Evolutionary conservation across 306 rosid genomes (phyloP).

Genomic region (Cucurbita moschata): DNA sequence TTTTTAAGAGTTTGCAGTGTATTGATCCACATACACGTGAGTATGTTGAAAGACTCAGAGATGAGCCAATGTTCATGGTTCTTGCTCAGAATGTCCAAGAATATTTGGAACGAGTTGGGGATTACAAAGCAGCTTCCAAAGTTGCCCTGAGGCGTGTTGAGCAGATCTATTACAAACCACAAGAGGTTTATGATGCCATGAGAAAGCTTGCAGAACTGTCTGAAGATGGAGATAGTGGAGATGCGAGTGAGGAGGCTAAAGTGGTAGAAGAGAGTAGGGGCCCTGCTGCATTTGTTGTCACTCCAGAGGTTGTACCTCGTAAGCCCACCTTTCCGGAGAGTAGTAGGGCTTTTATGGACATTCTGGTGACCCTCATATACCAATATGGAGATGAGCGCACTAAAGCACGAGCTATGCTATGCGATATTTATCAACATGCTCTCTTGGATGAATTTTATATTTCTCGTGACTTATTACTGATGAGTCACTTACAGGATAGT

Average conservation of each 20-base stretch:
- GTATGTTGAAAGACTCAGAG: constrained; percentile 87
- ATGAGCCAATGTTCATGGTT: constrained; percentile 65
- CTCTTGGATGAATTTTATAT: constrained; percentile 66
- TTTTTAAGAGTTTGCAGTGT: constrained; percentile 93
- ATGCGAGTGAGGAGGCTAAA: constrained; percentile 33
- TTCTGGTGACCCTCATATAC: constrained; percentile 62
- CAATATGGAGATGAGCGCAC: constrained; percentile 84
- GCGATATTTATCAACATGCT: constrained; percentile 94
- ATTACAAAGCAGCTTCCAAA: constrained; percentile 65
- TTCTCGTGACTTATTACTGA: constrained; percentile 79
- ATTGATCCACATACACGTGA: constrained; percentile 96
- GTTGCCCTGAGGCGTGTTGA: constrained; percentile 80
- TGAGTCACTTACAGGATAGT: constrained; percentile 93
- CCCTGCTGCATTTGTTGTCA: constrained; percentile 65
- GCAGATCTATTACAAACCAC: constrained; percentile 80
- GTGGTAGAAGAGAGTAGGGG: constrained; percentile 47
- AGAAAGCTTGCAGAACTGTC: constrained; percentile 66
- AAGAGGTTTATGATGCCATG: constrained; percentile 93
- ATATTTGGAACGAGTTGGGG: constrained; percentile 52
- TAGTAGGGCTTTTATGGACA: constrained; percentile 72
- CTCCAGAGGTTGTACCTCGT: constrained; percentile 70
- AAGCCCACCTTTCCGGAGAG: constrained; percentile 76
- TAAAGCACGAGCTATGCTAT: constrained; percentile 93
- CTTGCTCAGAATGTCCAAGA: constrained; percentile 96
- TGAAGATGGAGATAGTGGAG: constrained; percentile 32